phyloP scores from a whole-genome alignment of 129 eudicot genomes.

The Tanacetum coccineum region DNA sequence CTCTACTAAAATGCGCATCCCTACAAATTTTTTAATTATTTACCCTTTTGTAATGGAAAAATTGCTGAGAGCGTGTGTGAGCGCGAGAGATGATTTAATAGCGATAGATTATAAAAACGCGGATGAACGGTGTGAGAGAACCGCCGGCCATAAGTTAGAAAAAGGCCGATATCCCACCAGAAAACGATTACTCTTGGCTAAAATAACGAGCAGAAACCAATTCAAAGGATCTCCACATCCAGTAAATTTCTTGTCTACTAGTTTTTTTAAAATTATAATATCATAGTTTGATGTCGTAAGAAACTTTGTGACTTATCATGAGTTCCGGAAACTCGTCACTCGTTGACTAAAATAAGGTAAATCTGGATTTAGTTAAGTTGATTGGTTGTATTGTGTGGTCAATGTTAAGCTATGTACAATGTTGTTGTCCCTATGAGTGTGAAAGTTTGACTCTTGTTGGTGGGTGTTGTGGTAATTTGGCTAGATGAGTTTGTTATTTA shows the following conservation, averaged over 20 bases:
- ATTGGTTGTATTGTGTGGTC: neutral
- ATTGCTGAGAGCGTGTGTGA: no score
- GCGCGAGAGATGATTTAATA: no score
- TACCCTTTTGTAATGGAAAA: neutral
- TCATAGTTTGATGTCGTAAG: slow-evolving; percentile 21
- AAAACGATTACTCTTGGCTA: slow-evolving; percentile 96
- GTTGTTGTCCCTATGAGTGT: slow-evolving; percentile 19
- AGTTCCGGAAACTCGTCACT: slow-evolving; percentile 17
- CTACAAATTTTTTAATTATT: no score
- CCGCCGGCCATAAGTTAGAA: slow-evolving; percentile 94
- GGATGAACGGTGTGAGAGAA: slow-evolving; percentile 67
- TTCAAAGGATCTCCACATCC: slow-evolving; percentile 99
- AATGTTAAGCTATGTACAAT: neutral
- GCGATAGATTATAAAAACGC: no score
- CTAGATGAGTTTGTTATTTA: neutral
- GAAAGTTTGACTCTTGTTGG: slow-evolving; percentile 31
- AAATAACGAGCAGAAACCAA: slow-evolving; percentile 96
- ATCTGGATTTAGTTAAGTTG: neutral
- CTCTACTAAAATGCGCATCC: no score
- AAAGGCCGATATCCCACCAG: slow-evolving; percentile 97
- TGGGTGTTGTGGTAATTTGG: slow-evolving; percentile 22
- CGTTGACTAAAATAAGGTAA: slow-evolving; percentile 17
- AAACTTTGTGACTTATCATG: slow-evolving; percentile 20
- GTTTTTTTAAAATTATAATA: neutral
- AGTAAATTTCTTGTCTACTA: slow-evolving; percentile 33